Evolutionary conservation across 768 basidiomycete species (phyloP).

Genomic region (Pleurotus pulmonarius): DNA sequence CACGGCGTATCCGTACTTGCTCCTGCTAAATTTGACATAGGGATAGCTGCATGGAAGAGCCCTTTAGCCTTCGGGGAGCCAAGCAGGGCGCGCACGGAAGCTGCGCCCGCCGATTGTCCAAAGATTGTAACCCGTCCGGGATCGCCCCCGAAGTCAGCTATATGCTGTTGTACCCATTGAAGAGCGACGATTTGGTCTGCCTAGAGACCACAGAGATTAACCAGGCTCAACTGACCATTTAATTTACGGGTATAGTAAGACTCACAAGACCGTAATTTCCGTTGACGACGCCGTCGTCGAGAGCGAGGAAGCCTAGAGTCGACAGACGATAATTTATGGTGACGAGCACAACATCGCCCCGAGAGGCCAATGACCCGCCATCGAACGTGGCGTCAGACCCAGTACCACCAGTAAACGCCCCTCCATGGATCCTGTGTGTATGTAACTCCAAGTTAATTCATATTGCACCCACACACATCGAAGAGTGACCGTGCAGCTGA

Average conservation of each 20-base stretch:
- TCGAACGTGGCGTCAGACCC: conserved; percentile 37
- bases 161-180: conserved; percentile 55
- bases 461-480: not conserved
- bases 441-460: not conserved
- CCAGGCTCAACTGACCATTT: not conserved
- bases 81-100: conserved; percentile 35
- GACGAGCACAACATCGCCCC: conserved; percentile 57
- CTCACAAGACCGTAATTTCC: conserved; percentile 34
- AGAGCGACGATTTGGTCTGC: conserved; percentile 27
- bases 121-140: conserved; percentile 41
- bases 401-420: conserved; percentile 38
- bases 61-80: conserved; percentile 31
- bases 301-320: conserved; percentile 59
- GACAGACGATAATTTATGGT: conserved; percentile 65
- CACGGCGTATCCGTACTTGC: conserved; percentile 18
- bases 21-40: conserved; percentile 46
- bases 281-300: conserved; percentile 39
- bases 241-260: conserved; percentile 21
- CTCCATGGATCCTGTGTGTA: conserved; percentile 35
- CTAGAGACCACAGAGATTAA: not conserved
- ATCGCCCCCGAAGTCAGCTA: conserved; percentile 54
- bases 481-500: not conserved
- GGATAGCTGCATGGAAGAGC: conserved; percentile 35
- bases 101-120: conserved; percentile 20
- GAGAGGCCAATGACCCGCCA: conserved; percentile 41